Percentiles rank a stretch among this genome's conserved stretches.
Conservation (phyloP, 352 stramenopile species). For the Globisporangium radiosum region DNA sequence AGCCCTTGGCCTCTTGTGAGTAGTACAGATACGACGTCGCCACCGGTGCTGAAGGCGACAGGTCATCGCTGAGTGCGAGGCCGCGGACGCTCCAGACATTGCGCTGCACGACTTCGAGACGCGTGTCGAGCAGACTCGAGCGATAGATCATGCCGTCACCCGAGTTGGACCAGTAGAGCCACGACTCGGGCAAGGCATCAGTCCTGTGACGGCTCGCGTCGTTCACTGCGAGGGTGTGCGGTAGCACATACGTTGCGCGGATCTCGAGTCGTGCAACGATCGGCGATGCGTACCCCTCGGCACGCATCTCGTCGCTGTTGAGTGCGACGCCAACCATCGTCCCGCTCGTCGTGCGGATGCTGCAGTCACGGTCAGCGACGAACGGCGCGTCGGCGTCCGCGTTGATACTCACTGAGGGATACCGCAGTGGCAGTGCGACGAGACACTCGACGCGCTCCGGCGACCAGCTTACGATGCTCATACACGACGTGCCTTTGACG, state of each 20-base stretch:
- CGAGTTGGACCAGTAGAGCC: constrained; percentile 73
- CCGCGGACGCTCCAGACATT: constrained; percentile 48
- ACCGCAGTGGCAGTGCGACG: constrained; percentile 30
- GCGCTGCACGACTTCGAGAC: constrained; percentile 35
- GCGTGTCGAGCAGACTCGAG: constrained; percentile 34
- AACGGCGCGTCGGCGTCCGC: constrained; percentile 1
- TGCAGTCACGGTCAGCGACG: constrained; percentile 32
- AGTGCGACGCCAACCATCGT: constrained; percentile 34
- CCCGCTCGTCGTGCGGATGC: constrained; percentile 38
- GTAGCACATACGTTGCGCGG: constrained; percentile 21
- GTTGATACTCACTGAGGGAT: background rate
- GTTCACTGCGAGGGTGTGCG: constrained; percentile 44
- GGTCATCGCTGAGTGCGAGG: constrained; percentile 18
- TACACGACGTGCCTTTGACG: constrained; percentile 32
- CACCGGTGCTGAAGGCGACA: background rate
- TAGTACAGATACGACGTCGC: constrained; percentile 29
- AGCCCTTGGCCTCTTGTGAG: constrained; percentile 52
- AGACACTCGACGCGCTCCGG: constrained; percentile 48
- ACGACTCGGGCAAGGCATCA: constrained; percentile 10
- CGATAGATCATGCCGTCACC: constrained; percentile 56
- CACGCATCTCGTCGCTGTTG: constrained; percentile 49
- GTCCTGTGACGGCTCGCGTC: constrained; percentile 6
- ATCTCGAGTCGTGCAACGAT: constrained; percentile 50
- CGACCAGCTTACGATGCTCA: constrained; percentile 36
- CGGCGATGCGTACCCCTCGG: constrained; percentile 31